phyloP scores from a whole-genome alignment of 345 rosid genomes.

The Heritiera fomes region DNA sequence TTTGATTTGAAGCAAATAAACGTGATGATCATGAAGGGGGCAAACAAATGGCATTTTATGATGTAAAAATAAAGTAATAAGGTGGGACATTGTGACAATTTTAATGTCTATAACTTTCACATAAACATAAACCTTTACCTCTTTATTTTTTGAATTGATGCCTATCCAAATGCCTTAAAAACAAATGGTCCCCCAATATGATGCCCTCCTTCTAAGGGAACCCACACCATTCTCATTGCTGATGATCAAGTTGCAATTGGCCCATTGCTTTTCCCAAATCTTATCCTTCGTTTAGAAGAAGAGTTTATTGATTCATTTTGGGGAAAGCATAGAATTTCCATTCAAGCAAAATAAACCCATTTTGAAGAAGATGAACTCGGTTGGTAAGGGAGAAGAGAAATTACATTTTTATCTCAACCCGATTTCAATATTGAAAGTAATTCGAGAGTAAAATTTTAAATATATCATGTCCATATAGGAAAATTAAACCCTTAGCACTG shows the following conservation, averaged over 20 bases:
- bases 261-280: not conserved
- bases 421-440: too few relatives aligned
- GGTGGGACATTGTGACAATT: slow-evolving; percentile 14
- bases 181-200: slow-evolving; percentile 31
- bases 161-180: slow-evolving; percentile 5
- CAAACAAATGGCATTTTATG: not conserved
- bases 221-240: slow-evolving; percentile 12
- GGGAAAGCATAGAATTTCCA: not conserved
- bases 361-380: not conserved
- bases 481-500: too few relatives aligned
- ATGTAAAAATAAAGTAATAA: slow-evolving; percentile 17
- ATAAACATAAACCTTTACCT: not conserved
- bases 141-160: slow-evolving; percentile 21
- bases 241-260: slow-evolving; percentile 9
- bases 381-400: not conserved
- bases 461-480: too few relatives aligned
- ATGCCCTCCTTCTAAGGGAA: slow-evolving; percentile 36
- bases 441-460: too few relatives aligned
- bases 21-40: not conserved
- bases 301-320: not conserved
- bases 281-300: not conserved
- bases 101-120: slow-evolving; percentile 26
- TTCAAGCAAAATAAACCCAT: not conserved
- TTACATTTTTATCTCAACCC: too few relatives aligned
- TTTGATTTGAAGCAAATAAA: not conserved